Evolutionary conservation across 202 grass and related monocot species (phyloP), one percentile per base, ranked within the genome.

Genomic region (Musa balbisiana): DNA sequence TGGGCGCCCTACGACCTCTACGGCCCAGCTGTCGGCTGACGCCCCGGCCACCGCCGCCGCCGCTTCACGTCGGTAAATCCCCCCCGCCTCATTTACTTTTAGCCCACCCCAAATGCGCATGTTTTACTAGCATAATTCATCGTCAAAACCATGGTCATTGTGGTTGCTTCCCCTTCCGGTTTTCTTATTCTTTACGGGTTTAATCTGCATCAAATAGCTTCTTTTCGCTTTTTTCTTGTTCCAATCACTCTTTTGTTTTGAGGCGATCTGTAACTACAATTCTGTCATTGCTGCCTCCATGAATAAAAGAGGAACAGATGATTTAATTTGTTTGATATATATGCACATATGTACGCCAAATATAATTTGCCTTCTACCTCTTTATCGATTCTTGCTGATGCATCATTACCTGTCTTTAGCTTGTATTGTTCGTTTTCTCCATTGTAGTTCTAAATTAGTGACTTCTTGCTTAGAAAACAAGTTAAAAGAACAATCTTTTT

Each of bases 271-370:
- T 62, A 62, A 19, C 17, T 17, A 19, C 33, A 43, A 62, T 62
- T 62, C 58, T 62, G 20, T 62, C 20, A 20, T 62, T 62, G 58
- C 58, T 62, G 58, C 58, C 58, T 62, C 17, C 58, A 21, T 19
- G 20, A 17, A 62, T 19, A 19, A 62, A 62, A 62, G 58, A 62
- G 58, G 33, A 43, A 96, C 85, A 96, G 4, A 43, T 43, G 33
- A 43, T 43, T 43, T 43, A 43, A 43, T 43, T 43, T 43, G 33
- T 43, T 43, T 1, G 33, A 43, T 43, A 43, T 6, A 43, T 43
- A 43, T 43, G 4, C 33, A 5, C 33, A 43, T 43, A 43, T 43
- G 33, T 43, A 6, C 33, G 33, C 33, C 33, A 43, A 6, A 43
- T 43, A 43, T 43, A 43, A 6, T 43, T 43, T 6, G 33, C 33